These are phyloP conservation scores for Apiospora pterosperma DNA, from an alignment of 2,329 filamentous ascomycete genomes.

Conservation along the genomic window DNA sequence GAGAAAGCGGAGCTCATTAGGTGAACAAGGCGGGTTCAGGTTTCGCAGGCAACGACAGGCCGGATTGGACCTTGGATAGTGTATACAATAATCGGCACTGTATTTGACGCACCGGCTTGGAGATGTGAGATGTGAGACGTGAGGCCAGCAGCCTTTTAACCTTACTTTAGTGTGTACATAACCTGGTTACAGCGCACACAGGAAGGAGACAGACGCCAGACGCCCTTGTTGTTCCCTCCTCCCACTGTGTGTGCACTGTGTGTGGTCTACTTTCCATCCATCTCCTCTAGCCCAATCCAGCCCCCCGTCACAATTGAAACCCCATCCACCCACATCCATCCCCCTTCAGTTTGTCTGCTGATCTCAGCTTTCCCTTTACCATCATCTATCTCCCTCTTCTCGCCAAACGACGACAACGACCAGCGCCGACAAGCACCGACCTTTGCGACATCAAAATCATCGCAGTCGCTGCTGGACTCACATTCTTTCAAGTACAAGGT, in stretches of 20 bases:
- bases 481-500: not conserved
- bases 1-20: not conserved
- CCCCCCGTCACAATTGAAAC: not conserved
- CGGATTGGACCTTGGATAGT: not conserved
- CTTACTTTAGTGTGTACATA: no score
- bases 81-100: not conserved
- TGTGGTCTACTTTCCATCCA: not conserved
- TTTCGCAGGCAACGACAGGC: not conserved
- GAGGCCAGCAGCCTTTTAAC: not conserved
- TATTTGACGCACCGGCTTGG: not conserved
- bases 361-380: slow-evolving; percentile 2
- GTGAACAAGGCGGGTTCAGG: not conserved
- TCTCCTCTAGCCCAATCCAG: not conserved
- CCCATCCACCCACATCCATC: not conserved
- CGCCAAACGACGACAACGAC: slow-evolving; percentile 1
- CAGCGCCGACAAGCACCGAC: slow-evolving; percentile 4
- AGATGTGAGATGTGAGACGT: no score
- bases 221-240: not conserved
- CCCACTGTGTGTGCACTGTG: not conserved
- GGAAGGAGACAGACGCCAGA: no score
- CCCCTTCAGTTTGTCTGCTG: not conserved
- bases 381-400: slow-evolving; percentile 4
- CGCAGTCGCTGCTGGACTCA: not conserved
- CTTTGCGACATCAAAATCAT: slow-evolving; percentile 2
- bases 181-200: not conserved